Evolutionary conservation across 2,329 filamentous ascomycete genomes (phyloP), one percentile per base, ranked within the genome.

Genomic region (Seiridium cupressi): DNA sequence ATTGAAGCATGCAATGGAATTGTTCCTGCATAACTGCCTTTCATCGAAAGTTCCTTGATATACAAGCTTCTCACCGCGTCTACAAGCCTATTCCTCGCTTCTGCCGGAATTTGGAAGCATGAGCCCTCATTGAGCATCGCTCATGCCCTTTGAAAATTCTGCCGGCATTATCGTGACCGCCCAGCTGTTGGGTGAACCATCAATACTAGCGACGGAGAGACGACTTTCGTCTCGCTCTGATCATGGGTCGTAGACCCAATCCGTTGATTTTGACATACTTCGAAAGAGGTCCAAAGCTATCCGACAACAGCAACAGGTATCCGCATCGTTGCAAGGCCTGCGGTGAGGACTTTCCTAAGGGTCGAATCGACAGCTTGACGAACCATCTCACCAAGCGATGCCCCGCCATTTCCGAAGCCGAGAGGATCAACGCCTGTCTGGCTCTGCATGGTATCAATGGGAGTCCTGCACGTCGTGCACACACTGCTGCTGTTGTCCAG

Each of bases 271-370:
- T 91, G 74, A 88, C 94, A 76, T 95, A 92, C 80, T 97, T 97
- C 75, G 87, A 91, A 73, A 87, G 93, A 67, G 93, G 93, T 8
- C 85, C 87, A 44, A 97, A 97, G 77, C 84, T 97, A 69, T 87
- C 89, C 71, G 92, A 97, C 77, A 89, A 91, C 65, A 95, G 91
- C 79, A 97, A 96, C 74, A 87, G 93, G 61, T 97, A 97, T 72
- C 89, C 92, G 68, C 92, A 97, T 72, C 95, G 91, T 10, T 97
- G 93, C 84, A 94, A 91, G 74, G 84, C 88, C 65, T 96, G 92
- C 73, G 92, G 92, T 66, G 90, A 95, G 76, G 89, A 90, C 74
- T 97, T 97, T 64, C 90, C 92, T 64, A 96, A 96, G 73, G 93
- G 93, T 62, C 87, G 93, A 63, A 89, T 92, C 69, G 93, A 97